phyloP scores from a whole-genome alignment of 2,329 filamentous ascomycete genomes.

The Fusarium dlaminii region DNA sequence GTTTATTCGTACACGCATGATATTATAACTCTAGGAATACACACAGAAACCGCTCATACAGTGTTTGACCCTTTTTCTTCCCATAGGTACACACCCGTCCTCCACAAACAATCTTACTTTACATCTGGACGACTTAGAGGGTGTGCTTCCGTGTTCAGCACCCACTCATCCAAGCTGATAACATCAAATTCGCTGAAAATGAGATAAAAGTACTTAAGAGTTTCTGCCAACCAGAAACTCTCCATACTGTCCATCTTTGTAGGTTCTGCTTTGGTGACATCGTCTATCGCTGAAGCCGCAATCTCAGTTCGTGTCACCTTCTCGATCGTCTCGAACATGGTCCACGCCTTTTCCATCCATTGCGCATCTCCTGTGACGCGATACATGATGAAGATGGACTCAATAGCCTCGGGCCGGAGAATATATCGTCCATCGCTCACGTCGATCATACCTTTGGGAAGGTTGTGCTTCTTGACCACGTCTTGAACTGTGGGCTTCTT shows the following conservation, averaged over 20 bases:
- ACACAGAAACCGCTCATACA: slow-evolving; percentile 4
- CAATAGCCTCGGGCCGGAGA: slow-evolving; percentile 79
- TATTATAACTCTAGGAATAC: slow-evolving; percentile 5
- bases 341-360: slow-evolving; percentile 77
- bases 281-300: slow-evolving; percentile 72
- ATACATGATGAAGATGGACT: slow-evolving; percentile 83
- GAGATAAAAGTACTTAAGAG: slow-evolving; percentile 73
- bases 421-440: slow-evolving; percentile 69
- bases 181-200: slow-evolving; percentile 68
- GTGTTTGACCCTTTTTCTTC: background rate
- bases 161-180: slow-evolving; percentile 69
- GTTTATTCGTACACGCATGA: slow-evolving; percentile 6
- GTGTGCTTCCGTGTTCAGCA: slow-evolving; percentile 67
- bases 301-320: slow-evolving; percentile 68
- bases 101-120: slow-evolving; percentile 14
- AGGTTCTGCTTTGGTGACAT: slow-evolving; percentile 59
- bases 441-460: slow-evolving; percentile 65
- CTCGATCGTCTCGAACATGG: slow-evolving; percentile 74
- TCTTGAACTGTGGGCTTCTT: slow-evolving; percentile 39
- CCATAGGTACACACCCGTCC: background rate
- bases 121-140: slow-evolving; percentile 50
- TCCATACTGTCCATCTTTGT: slow-evolving; percentile 71
- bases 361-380: slow-evolving; percentile 73
- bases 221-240: slow-evolving; percentile 78
- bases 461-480: slow-evolving; percentile 37